Evolutionary conservation across 2,329 filamentous ascomycete genomes (phyloP).

Genomic region (Pseudogymnoascus sp.): DNA sequence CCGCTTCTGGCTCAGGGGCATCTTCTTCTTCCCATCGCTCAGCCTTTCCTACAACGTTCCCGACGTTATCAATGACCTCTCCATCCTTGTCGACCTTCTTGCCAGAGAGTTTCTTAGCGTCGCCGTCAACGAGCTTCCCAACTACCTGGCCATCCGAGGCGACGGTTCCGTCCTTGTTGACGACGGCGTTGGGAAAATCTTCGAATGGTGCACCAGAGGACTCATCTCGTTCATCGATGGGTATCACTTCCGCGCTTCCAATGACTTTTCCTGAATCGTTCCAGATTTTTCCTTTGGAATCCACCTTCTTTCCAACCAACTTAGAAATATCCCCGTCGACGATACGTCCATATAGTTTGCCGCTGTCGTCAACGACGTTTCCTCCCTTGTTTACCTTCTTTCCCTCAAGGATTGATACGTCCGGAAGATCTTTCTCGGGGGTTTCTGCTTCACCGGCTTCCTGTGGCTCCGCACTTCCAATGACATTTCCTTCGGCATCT

Average conservation of each 20-base stretch:
- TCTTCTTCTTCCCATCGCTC: constrained; percentile 58
- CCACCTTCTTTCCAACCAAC: constrained; percentile 57
- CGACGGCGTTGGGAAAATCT: constrained; percentile 49
- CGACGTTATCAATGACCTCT: constrained; percentile 61
- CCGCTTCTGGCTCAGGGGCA: constrained; percentile 39
- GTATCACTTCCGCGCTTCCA: constrained; percentile 60
- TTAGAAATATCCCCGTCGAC: constrained; percentile 58
- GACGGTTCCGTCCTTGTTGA: constrained; percentile 49
- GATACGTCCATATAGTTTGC: constrained; percentile 54
- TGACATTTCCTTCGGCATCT: constrained; percentile 46
- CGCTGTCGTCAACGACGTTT: constrained; percentile 49
- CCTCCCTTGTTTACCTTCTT: constrained; percentile 54
- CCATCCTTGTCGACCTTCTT: constrained; percentile 63
- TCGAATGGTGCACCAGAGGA: constrained; percentile 48
- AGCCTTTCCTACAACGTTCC: constrained; percentile 60
- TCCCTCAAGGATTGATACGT: constrained; percentile 46
- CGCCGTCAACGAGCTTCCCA: constrained; percentile 58
- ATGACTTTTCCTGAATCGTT: constrained; percentile 63
- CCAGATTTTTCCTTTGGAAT: constrained; percentile 65
- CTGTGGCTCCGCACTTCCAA: constrained; percentile 33
- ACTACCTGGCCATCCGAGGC: constrained; percentile 47
- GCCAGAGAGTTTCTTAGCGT: constrained; percentile 56
- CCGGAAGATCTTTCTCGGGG: constrained; percentile 26
- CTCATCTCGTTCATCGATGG: constrained; percentile 47
- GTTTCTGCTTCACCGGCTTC: constrained; percentile 29